These are phyloP conservation scores for Takashimella tepidaria DNA, from an alignment of 1,284 basidiomycete genomes.

Conservation along the genomic window DNA sequence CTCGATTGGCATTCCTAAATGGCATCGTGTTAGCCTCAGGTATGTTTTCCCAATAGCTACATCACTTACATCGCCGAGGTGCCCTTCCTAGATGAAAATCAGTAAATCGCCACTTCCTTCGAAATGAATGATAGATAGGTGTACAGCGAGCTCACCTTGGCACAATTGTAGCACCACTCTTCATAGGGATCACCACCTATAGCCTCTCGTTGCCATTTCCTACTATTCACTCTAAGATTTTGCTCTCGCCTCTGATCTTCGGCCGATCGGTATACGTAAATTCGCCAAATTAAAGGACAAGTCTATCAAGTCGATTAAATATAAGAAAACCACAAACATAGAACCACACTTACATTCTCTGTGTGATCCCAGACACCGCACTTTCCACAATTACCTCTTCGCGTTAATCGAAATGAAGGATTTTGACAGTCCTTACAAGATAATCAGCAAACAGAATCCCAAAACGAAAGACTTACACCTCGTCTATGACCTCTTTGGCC, in stretches of 20 bases:
- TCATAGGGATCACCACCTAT: slow-evolving; percentile 24
- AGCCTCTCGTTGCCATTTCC: slow-evolving; percentile 38
- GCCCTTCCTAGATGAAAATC: slow-evolving; percentile 52
- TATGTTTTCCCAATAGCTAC: neutral
- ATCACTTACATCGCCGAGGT: slow-evolving; percentile 75
- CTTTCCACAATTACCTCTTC: slow-evolving; percentile 32
- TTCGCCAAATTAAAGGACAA: slow-evolving; percentile 81
- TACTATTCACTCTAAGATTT: slow-evolving; percentile 23
- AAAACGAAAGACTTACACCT: slow-evolving; percentile 49
- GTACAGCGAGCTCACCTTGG: slow-evolving; percentile 37
- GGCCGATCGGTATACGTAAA: slow-evolving; percentile 69
- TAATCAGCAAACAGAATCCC: neutral
- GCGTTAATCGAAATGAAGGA: slow-evolving; percentile 44
- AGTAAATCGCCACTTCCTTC: too few species aligned
- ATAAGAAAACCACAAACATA: neutral
- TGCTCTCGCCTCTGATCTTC: slow-evolving; percentile 56
- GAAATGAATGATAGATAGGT: too few species aligned
- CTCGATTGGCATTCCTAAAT: slow-evolving; percentile 66
- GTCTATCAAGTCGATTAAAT: slow-evolving; percentile 52
- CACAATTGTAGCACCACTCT: slow-evolving; percentile 80
- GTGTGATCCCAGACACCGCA: slow-evolving; percentile 68
- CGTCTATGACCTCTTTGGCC: slow-evolving; percentile 81
- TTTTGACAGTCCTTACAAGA: slow-evolving; percentile 68
- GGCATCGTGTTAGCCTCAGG: too few species aligned
- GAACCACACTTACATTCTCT: slow-evolving; percentile 58